These are phyloP conservation scores for Candida maesae DNA, from an alignment of 805 yeast genomes.

Conservation along the genomic window DNA sequence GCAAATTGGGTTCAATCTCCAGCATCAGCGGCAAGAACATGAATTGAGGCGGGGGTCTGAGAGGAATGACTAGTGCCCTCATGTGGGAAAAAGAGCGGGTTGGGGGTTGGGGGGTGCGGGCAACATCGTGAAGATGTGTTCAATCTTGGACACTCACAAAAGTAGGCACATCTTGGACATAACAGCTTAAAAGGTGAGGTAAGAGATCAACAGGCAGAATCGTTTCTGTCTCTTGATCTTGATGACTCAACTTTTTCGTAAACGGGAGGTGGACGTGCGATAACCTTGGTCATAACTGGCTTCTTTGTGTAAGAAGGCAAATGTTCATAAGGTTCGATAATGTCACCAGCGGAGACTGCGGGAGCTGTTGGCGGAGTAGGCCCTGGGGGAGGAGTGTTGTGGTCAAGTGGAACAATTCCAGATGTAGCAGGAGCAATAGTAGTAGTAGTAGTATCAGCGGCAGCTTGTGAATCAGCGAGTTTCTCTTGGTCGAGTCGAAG, in stretches of 20 bases:
- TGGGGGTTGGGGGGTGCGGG: not conserved
- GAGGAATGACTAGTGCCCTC: not conserved
- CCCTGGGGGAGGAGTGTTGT: not conserved
- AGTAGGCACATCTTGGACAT: not conserved
- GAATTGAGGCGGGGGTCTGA: not conserved
- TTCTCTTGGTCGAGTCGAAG: not conserved
- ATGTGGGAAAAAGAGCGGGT: not conserved
- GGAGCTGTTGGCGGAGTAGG: not conserved
- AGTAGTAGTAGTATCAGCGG: no score
- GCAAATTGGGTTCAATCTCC: constrained; percentile 1
- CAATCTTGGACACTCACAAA: not conserved
- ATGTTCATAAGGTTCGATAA: not conserved
- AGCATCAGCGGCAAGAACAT: not conserved
- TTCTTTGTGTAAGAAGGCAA: constrained; percentile 9
- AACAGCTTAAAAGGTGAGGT: no score
- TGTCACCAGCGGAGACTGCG: not conserved
- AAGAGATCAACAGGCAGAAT: not conserved
- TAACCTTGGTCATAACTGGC: constrained; percentile 5
- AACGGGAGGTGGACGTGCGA: constrained; percentile 5
- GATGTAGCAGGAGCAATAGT: no score
- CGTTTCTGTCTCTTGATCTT: not conserved
- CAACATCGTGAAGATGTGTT: not conserved
- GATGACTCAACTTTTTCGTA: not conserved
- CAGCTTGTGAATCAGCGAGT: not conserved
- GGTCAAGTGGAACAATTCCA: no score